phyloP scores from a whole-genome alignment of 2,329 filamentous ascomycete species.

The Fusarium dimerum region DNA sequence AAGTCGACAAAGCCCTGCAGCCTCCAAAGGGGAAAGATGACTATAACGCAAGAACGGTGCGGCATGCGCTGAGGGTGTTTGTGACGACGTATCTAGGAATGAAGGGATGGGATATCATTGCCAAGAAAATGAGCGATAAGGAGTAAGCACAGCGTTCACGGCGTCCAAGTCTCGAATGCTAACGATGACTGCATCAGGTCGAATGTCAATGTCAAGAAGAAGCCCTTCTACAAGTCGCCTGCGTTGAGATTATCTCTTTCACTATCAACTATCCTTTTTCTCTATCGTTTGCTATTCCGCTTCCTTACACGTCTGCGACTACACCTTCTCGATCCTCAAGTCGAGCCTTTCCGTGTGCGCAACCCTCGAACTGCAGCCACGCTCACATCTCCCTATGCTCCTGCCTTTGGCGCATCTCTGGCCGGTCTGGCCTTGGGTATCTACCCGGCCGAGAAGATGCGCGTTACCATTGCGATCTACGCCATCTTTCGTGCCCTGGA shows the following conservation, averaged over 20 bases:
- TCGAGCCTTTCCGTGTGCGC: constrained; percentile 75
- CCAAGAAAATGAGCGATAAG: constrained; percentile 47
- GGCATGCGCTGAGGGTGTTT: constrained; percentile 72
- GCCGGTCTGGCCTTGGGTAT: constrained; percentile 82
- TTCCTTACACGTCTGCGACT: constrained; percentile 81
- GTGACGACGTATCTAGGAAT: constrained; percentile 62
- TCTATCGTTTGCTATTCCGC: constrained; percentile 86
- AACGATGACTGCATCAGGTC: constrained; percentile 20
- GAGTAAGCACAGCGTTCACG: constrained; percentile 40
- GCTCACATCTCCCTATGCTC: constrained; percentile 80
- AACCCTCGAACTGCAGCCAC: constrained; percentile 76
- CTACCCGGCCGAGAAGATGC: constrained; percentile 64
- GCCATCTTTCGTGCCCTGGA: constrained; percentile 79
- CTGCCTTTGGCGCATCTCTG: constrained; percentile 85
- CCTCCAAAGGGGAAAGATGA: constrained; percentile 52
- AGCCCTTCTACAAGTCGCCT: constrained; percentile 62
- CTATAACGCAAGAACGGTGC: constrained; percentile 69
- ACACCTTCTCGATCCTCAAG: constrained; percentile 78
- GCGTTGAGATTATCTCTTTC: constrained; percentile 79
- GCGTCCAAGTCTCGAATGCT: neutral
- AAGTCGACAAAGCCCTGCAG: constrained; percentile 47
- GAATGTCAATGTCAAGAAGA: constrained; percentile 42
- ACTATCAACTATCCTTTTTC: constrained; percentile 79
- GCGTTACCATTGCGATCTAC: constrained; percentile 81
- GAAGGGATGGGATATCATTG: constrained; percentile 61